Base-by-base conservation (phyloP, 345 rosid genomes). In the Populus davidiana region DNA sequence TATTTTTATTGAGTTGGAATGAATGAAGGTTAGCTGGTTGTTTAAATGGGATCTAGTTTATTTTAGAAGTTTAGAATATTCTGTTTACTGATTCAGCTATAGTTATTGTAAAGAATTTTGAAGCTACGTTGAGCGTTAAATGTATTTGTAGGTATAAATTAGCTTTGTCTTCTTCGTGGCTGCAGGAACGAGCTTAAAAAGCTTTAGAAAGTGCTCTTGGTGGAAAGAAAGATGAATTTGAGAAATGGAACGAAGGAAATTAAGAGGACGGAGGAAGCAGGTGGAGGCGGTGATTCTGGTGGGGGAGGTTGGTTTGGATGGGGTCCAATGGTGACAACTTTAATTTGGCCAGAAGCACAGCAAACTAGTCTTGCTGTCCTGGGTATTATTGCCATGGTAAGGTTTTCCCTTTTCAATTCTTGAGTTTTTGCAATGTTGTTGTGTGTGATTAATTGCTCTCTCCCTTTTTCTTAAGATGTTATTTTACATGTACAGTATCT, bases 261-360 rank as follows among this genome's bases (percentile, higher is more conserved):
- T 69, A 87, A 90, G 88, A 93, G 86, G 84, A 88, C 95, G 81
- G 97, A 90, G 87, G 97, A 90, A 83, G 91, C 88, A 0, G 88
- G 92, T 64, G 90, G 92, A 16, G 91, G 93, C 9, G 86, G 88
- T 74, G 82, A 77, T 77, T 77, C 80, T 43, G 91, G 90, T 27
- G 89, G 96, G 69, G 89, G 98, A 73, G 94, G 97, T 59, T 91
- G 97, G 94, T 94, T 89, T 85, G 97, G 97, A 56, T 90, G 91
- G 90, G 93, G 92, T 91, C 86, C 74, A 78, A 82, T 43, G 93
- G 89, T 13, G 95, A 93, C 73, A 76, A 89, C 82, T 94, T 93
- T n/a, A n/a, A n/a, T n/a, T 85, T 89, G 97, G 97, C 83, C 81
- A 25, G 97, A 91, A 85, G 85, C 86, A 21, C 92, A 92, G 41